A percentile compares a stretch with the other conserved stretches of the same genome.
These are phyloP conservation scores for Rhizopogon salebrosus DNA, from an alignment of 768 basidiomycete species.

Conservation along the genomic window DNA sequence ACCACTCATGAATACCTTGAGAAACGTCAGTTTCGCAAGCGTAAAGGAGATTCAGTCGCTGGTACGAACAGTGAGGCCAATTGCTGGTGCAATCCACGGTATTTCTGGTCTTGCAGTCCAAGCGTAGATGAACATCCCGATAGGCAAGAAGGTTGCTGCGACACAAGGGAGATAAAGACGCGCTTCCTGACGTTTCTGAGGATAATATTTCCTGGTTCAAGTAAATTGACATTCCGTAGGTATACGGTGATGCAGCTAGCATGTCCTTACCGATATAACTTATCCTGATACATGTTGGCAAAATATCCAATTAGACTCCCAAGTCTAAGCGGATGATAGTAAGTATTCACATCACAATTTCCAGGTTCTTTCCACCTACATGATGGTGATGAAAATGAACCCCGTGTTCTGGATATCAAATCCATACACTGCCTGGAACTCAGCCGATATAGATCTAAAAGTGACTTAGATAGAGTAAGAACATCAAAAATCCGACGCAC, in stretches of 20 bases:
- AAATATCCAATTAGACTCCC: slow-evolving; percentile 42
- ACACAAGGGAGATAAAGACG: slow-evolving; percentile 50
- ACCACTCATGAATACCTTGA: slow-evolving; percentile 39
- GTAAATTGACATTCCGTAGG: not conserved
- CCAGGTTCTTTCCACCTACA: slow-evolving; percentile 29
- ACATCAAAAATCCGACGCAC: slow-evolving; percentile 20
- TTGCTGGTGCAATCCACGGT: slow-evolving; percentile 44
- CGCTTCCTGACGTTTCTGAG: slow-evolving; percentile 40
- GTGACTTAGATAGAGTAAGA: not conserved
- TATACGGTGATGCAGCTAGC: too few species aligned
- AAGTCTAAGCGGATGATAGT: slow-evolving; percentile 30
- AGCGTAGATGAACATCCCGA: slow-evolving; percentile 62
- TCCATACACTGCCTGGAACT: slow-evolving; percentile 49
- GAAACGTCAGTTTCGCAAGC: not conserved
- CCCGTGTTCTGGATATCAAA: slow-evolving; percentile 59
- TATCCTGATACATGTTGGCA: slow-evolving; percentile 38
- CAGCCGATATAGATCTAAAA: slow-evolving; percentile 43
- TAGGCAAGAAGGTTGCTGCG: slow-evolving; percentile 44
- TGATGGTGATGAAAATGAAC: slow-evolving; percentile 47
- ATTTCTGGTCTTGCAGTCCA: slow-evolving; percentile 50
- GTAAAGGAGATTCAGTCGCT: not conserved
- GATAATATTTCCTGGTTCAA: slow-evolving; percentile 8
- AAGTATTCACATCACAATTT: not conserved
- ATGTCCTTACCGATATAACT: slow-evolving; percentile 35
- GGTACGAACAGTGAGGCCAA: slow-evolving; percentile 3